Percentiles rank a stretch among this genome's conserved stretches.
Evolutionary conservation across 2,329 filamentous ascomycete species (phyloP).

Genomic region (Emergomyces orientalis): DNA sequence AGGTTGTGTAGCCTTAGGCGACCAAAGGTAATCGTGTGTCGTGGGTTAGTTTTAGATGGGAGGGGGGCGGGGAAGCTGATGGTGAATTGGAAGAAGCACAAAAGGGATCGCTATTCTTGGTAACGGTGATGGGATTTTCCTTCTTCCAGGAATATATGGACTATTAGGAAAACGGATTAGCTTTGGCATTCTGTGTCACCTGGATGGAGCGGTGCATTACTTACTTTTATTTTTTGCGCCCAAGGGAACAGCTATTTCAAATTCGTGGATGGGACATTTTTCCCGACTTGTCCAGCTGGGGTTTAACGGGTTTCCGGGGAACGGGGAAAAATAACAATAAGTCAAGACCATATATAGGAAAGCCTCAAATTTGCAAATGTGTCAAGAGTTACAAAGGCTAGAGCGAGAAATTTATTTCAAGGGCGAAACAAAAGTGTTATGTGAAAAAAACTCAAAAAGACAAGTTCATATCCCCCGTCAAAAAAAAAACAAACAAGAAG

Average conservation of each 20-base stretch:
- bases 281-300: too few species aligned
- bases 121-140: neutral
- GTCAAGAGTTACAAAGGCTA: neutral
- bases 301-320: neutral
- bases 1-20: neutral
- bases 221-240: neutral
- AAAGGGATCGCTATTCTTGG: neutral
- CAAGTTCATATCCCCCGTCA: neutral
- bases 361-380: neutral
- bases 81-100: neutral
- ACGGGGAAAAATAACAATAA: neutral
- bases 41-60: neutral
- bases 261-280: neutral
- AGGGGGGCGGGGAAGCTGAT: neutral
- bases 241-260: neutral
- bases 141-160: neutral
- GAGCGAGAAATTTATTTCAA: neutral
- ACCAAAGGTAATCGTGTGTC: neutral
- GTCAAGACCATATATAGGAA: neutral
- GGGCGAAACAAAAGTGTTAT: neutral
- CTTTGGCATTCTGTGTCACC: neutral
- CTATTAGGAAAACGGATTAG: neutral
- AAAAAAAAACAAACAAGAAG: neutral
- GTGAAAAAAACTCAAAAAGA: neutral
- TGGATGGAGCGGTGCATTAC: neutral